phyloP scores from a whole-genome alignment of 1,139 yeast species.

The Suhomyces maxii region DNA sequence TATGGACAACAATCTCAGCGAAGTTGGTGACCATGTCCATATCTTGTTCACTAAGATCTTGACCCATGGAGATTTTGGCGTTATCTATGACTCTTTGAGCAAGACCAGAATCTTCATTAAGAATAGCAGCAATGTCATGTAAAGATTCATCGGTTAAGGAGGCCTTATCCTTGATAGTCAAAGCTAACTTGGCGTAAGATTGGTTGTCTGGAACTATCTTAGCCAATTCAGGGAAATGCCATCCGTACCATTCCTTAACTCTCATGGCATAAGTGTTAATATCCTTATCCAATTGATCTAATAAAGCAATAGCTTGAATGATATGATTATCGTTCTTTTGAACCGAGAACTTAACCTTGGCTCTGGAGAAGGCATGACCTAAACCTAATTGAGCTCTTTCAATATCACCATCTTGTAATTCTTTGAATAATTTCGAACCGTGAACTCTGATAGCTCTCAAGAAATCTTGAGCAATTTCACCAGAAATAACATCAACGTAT shows the following conservation, averaged over 20 bases:
- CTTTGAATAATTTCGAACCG: slow-evolving; percentile 86
- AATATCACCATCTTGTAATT: slow-evolving; percentile 90
- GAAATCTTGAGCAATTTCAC: slow-evolving; percentile 91
- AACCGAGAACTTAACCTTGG: slow-evolving; percentile 97
- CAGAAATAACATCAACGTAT: slow-evolving; percentile 83
- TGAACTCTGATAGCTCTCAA: slow-evolving; percentile 93
- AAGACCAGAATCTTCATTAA: slow-evolving; percentile 90
- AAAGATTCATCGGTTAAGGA: slow-evolving; percentile 78
- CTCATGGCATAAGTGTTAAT: slow-evolving; percentile 98
- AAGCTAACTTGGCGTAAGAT: slow-evolving; percentile 78
- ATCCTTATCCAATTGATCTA: slow-evolving; percentile 96
- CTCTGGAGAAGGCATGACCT: slow-evolving; percentile 98
- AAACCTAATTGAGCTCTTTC: slow-evolving; percentile 98
- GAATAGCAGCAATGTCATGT: slow-evolving; percentile 85
- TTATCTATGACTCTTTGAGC: slow-evolving; percentile 86
- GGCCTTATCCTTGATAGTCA: slow-evolving; percentile 84
- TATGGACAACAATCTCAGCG: slow-evolving; percentile 91
- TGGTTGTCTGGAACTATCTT: slow-evolving; percentile 92
- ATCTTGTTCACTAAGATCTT: slow-evolving; percentile 92
- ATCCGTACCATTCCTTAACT: slow-evolving; percentile 99
- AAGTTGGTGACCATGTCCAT: slow-evolving; percentile 86
- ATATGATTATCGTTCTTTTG: slow-evolving; percentile 98
- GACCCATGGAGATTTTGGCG: slow-evolving; percentile 98
- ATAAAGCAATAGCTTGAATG: slow-evolving; percentile 95
- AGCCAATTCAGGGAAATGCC: slow-evolving; percentile 99